Evolutionary conservation across 2,329 filamentous ascomycete species (phyloP).

Genomic region (Dothiorella sarmentorum): DNA sequence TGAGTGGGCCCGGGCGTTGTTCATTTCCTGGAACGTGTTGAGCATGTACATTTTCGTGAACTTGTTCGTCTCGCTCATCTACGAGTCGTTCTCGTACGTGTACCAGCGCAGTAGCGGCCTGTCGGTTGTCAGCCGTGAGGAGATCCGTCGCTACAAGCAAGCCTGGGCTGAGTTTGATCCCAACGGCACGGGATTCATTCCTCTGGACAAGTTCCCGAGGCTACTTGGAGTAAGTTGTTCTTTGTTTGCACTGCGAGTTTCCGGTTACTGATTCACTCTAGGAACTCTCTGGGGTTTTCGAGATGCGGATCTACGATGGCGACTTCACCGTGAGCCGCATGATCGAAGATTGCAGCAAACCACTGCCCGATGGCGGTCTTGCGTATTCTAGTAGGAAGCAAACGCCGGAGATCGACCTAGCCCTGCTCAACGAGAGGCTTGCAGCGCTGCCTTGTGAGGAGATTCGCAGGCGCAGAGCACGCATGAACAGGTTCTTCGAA

Average conservation of each 20-base stretch:
- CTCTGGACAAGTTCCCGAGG: slow-evolving; percentile 82
- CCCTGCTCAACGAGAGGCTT: slow-evolving; percentile 70
- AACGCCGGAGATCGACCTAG: slow-evolving; percentile 61
- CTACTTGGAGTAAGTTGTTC: slow-evolving; percentile 65
- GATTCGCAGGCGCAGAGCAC: slow-evolving; percentile 70
- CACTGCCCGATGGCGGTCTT: slow-evolving; percentile 49
- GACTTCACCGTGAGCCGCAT: slow-evolving; percentile 85
- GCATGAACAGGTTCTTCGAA: slow-evolving; percentile 94
- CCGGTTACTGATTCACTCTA: slow-evolving; percentile 25
- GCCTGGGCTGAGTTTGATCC: slow-evolving; percentile 97
- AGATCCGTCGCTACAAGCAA: slow-evolving; percentile 95
- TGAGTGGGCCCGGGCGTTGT: slow-evolving; percentile 81
- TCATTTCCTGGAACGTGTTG: slow-evolving; percentile 96
- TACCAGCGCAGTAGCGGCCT: slow-evolving; percentile 96
- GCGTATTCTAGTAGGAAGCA: slow-evolving; percentile 41
- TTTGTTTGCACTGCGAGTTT: slow-evolving; percentile 17
- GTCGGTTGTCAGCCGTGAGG: slow-evolving; percentile 83
- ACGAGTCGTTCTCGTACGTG: slow-evolving; percentile 98
- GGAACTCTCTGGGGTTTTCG: slow-evolving; percentile 90
- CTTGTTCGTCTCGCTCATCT: slow-evolving; percentile 96
- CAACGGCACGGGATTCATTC: slow-evolving; percentile 84
- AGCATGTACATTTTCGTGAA: slow-evolving; percentile 99
- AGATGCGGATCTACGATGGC: slow-evolving; percentile 92
- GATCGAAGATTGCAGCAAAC: slow-evolving; percentile 73
- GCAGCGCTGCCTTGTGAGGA: slow-evolving; percentile 68